Evolutionary conservation across 1,284 basidiomycete genomes (phyloP), one percentile per base, ranked within the genome.

Genomic region (Cyathus pygmaeus): DNA sequence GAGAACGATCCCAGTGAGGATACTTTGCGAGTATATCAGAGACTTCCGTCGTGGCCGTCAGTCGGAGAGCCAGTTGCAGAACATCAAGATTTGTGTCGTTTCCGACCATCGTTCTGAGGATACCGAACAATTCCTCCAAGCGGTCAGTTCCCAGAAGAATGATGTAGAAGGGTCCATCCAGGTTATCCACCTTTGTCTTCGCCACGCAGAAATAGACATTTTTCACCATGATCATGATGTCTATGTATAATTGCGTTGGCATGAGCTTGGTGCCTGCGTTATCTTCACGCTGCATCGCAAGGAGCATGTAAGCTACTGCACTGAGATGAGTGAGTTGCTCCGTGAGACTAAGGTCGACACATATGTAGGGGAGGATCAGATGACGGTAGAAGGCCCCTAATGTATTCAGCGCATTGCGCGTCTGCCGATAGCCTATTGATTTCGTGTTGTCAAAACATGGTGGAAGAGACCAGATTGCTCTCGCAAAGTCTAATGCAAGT

Each of bases 201-300:
- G 79, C 76, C 17, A 80, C 65, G 30, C 76, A 77, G 59, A 81
- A 80, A 29, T 68, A 70, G 0, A 69, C 68, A 55, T 81, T 80
- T 62, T 81, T 82, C 59, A 82, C 71, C 72, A 77, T 79, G 21
- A 76, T 70, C 72, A 74, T 74, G 15, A 79, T 59, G 56, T 82
- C 77, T 17, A 72, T 66, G 62, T 72, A 81, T 4, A 76, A 62
- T 2, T 65, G 63, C 1, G 64, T 73, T 7, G 77, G 75, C 3
- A 79, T 65, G 33, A 78, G 75, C 1, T 64, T 13, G 30, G 68
- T 67, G 19, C 63, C 62, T 21, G 56, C 62, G 9, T 60, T 29
- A 3, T 51, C 47, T 53, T 72, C 78, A 1, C 81, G 59, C 2
- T 59, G 55, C 1, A 81, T 59, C 1, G 62, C 52, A 3, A 79